Percentiles rank a stretch among this genome's conserved stretches.
These are phyloP conservation scores for Gracilaria gracilis DNA, from an alignment of 23 red algal species.

Conservation along the genomic window DNA sequence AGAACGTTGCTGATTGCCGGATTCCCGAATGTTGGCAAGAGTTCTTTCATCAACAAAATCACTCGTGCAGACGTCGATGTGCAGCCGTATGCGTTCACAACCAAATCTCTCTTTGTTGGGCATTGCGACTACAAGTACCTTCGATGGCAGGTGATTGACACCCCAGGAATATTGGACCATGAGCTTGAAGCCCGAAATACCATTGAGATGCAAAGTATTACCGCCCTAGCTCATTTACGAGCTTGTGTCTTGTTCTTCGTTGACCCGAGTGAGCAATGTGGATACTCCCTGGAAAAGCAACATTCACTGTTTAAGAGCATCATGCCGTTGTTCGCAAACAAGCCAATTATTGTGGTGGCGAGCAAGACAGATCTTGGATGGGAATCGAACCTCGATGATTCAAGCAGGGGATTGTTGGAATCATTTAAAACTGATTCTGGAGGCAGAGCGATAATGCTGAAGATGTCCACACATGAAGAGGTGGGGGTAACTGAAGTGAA, in stretches of 20 bases:
- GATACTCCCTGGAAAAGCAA: constrained; percentile 90
- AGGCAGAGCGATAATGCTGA: constrained; percentile 69
- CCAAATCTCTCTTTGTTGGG: constrained; percentile 96
- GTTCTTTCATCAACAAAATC: constrained; percentile 96
- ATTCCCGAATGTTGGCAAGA: constrained; percentile 98
- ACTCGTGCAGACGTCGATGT: constrained; percentile 96
- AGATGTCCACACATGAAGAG: constrained; percentile 83
- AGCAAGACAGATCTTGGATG: constrained; percentile 97
- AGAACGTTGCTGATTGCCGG: constrained; percentile 93
- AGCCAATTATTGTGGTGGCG: constrained; percentile 90
- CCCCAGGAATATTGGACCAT: constrained; percentile 95
- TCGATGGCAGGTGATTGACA: constrained; percentile 99
- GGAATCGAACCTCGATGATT: constrained; percentile 77
- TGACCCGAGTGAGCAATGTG: constrained; percentile 97
- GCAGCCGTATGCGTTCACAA: constrained; percentile 98
- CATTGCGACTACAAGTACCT: constrained; percentile 97
- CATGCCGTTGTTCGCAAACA: constrained; percentile 90
- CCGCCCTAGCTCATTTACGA: constrained; percentile 92
- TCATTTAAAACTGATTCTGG: constrained; percentile 46
- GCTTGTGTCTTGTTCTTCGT: constrained; percentile 96
- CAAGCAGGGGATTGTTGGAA: constrained; percentile 36
- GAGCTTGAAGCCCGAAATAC: constrained; percentile 95
- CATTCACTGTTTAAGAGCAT: constrained; percentile 79
- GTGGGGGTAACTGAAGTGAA: constrained; percentile 77
- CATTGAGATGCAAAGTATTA: constrained; percentile 99